A percentile compares a stretch with the other conserved stretches of the same genome.
Evolutionary conservation across 371 early-diverging fungal genomes (phyloP).

Genomic region (Saksenaea vasiformis): DNA sequence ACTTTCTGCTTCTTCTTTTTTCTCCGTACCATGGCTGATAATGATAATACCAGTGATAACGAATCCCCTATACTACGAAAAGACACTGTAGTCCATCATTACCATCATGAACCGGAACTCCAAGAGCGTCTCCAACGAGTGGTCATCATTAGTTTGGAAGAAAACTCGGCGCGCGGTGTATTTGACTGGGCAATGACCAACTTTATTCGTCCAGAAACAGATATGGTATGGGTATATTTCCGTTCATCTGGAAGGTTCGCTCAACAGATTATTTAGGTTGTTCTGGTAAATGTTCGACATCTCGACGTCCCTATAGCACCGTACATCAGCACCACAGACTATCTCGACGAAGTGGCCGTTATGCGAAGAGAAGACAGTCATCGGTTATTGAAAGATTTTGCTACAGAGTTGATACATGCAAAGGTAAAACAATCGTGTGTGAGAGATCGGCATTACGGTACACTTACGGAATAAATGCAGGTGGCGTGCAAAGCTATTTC

Average conservation of each 20-base stretch:
- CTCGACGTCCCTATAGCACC: slow-evolving; percentile 45
- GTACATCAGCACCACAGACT: slow-evolving; percentile 40
- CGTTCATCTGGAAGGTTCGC: neutral
- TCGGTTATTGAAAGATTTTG: slow-evolving; percentile 34
- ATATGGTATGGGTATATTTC: slow-evolving; percentile 23
- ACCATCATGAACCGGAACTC: slow-evolving; percentile 8
- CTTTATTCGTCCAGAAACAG: slow-evolving; percentile 41
- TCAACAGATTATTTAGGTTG: neutral
- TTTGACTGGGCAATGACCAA: slow-evolving; percentile 51
- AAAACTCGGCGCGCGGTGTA: slow-evolving; percentile 31
- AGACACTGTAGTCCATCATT: slow-evolving; percentile 10
- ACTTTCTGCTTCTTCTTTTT: neutral
- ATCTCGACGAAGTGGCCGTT: slow-evolving; percentile 38
- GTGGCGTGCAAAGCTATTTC: slow-evolving; percentile 62
- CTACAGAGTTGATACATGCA: slow-evolving; percentile 27
- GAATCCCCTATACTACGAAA: neutral
- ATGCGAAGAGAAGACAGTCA: slow-evolving; percentile 46
- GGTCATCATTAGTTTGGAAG: slow-evolving; percentile 38
- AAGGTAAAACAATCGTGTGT: slow-evolving; percentile 27
- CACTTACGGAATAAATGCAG: slow-evolving; percentile 11
- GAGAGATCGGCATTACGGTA: neutral
- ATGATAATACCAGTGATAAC: neutral
- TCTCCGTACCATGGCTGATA: neutral
- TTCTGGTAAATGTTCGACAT: slow-evolving; percentile 41
- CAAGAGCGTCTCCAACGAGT: slow-evolving; percentile 28